Conservation (phyloP, 768 basidiomycete genomes). For the Cantharellus anzutake region DNA sequence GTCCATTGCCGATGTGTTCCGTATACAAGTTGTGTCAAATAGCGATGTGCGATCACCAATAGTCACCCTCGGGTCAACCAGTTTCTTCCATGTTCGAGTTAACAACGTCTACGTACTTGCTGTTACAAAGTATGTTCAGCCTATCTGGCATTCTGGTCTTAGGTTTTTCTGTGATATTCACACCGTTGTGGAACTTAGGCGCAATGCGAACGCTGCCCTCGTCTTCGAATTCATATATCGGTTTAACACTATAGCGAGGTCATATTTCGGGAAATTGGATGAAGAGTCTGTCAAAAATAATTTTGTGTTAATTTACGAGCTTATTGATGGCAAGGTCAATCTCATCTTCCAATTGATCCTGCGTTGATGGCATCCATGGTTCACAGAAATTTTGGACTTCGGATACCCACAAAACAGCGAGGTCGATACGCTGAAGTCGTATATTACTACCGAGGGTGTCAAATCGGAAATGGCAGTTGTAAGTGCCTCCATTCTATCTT, state of each 20-base stretch:
- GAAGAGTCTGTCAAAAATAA: constrained; percentile 99
- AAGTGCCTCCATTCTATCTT: constrained; percentile 13
- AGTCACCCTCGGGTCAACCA: constrained; percentile 91
- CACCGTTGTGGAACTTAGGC: constrained; percentile 26
- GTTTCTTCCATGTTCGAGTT: constrained; percentile 93
- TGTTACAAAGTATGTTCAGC: constrained; percentile 67
- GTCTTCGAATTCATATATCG: constrained; percentile 97
- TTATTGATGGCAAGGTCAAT: constrained; percentile 65
- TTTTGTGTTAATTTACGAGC: constrained; percentile 94
- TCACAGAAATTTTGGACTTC: constrained; percentile 86
- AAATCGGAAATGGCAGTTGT: constrained; percentile 77
- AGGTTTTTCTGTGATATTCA: not conserved
- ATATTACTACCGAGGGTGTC: constrained; percentile 95
- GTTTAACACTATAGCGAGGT: constrained; percentile 83
- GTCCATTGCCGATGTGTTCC: constrained; percentile 92
- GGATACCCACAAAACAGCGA: constrained; percentile 99
- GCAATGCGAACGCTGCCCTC: constrained; percentile 91
- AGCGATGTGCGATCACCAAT: constrained; percentile 94
- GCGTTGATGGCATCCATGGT: not conserved
- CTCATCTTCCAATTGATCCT: not conserved
- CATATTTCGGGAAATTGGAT: constrained; percentile 96
- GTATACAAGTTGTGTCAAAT: constrained; percentile 97
- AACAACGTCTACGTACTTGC: constrained; percentile 93
- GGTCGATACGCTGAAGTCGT: constrained; percentile 90
- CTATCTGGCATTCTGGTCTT: not conserved